Evolutionary conservation across 2,329 filamentous ascomycete species (phyloP).

Genomic region (Nakataea oryzae): DNA sequence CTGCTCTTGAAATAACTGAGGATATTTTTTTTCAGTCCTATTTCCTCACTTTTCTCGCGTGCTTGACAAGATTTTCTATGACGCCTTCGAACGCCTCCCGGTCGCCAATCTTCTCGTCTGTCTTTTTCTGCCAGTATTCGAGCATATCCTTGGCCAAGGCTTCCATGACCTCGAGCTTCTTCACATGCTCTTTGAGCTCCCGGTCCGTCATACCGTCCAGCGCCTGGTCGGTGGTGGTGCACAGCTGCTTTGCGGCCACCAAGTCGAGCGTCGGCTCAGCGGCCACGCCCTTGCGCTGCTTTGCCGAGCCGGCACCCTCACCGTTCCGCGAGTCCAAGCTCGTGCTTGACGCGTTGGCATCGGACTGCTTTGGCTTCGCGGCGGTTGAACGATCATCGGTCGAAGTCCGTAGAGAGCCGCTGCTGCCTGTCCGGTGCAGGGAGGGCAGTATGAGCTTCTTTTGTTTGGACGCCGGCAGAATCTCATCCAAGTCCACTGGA

Average conservation of each 20-base stretch:
- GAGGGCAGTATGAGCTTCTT: slow-evolving; percentile 94
- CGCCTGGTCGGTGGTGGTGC: slow-evolving; percentile 75
- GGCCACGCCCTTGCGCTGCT: slow-evolving; percentile 45
- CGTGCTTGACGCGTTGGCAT: slow-evolving; percentile 43
- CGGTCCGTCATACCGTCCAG: slow-evolving; percentile 66
- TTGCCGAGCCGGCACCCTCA: slow-evolving; percentile 16
- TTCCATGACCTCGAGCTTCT: slow-evolving; percentile 58
- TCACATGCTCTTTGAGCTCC: slow-evolving; percentile 65
- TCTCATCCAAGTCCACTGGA: slow-evolving; percentile 93
- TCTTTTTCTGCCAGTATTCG: slow-evolving; percentile 78
- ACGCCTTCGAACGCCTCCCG: slow-evolving; percentile 92
- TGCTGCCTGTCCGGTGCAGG: slow-evolving; percentile 41
- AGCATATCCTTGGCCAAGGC: slow-evolving; percentile 65
- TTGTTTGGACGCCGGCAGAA: slow-evolving; percentile 91
- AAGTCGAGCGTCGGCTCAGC: slow-evolving; percentile 70
- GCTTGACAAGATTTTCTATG: slow-evolving; percentile 91
- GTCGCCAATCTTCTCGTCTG: slow-evolving; percentile 80
- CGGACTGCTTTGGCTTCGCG: slow-evolving; percentile 25
- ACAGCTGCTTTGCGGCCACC: slow-evolving; percentile 66
- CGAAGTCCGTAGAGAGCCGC: slow-evolving; percentile 42
- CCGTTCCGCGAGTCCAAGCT: slow-evolving; percentile 47
- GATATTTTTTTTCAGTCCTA: neutral
- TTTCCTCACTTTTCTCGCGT: slow-evolving; percentile 76
- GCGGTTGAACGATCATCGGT: slow-evolving; percentile 37
- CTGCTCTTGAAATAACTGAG: neutral